Percentiles rank a stretch among this genome's conserved stretches.
phyloP scores from a whole-genome alignment of 2,329 filamentous ascomycete genomes.

The Pseudogymnoascus pannorum region DNA sequence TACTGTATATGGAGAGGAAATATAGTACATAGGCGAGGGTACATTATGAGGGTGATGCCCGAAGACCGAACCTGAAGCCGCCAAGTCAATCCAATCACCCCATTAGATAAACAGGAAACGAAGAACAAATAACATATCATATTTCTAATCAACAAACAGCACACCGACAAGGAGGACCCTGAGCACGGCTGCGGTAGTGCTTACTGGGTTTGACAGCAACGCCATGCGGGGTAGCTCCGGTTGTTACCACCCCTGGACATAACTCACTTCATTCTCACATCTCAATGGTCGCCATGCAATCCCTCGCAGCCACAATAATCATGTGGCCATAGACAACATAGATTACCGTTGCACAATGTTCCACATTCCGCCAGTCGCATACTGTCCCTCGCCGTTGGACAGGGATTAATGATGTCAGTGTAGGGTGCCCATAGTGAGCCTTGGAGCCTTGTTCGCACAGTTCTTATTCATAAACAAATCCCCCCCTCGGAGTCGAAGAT shows the following conservation, averaged over 20 bases:
- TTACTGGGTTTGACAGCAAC: background rate
- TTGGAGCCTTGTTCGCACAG: background rate
- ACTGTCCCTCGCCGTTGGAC: background rate
- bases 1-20: background rate
- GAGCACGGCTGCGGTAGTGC: background rate
- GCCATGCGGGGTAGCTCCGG: slow-evolving; percentile 4
- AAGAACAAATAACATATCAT: background rate
- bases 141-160: slow-evolving; percentile 1
- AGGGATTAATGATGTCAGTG: slow-evolving; percentile 2
- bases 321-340: background rate
- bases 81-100: background rate
- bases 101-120: slow-evolving; percentile 1
- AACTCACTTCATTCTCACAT: slow-evolving; percentile 5
- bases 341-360: background rate
- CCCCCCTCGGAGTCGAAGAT: background rate
- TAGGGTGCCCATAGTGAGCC: background rate
- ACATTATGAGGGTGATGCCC: background rate
- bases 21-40: background rate
- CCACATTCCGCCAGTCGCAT: background rate
- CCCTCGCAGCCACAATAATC: background rate
- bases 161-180: background rate
- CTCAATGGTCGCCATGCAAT: background rate
- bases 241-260: background rate
- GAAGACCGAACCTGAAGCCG: background rate
- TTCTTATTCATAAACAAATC: slow-evolving; percentile 3